Conservation (phyloP, 1,139 yeast species). For the Zygosaccharomyces pseudobailii region DNA sequence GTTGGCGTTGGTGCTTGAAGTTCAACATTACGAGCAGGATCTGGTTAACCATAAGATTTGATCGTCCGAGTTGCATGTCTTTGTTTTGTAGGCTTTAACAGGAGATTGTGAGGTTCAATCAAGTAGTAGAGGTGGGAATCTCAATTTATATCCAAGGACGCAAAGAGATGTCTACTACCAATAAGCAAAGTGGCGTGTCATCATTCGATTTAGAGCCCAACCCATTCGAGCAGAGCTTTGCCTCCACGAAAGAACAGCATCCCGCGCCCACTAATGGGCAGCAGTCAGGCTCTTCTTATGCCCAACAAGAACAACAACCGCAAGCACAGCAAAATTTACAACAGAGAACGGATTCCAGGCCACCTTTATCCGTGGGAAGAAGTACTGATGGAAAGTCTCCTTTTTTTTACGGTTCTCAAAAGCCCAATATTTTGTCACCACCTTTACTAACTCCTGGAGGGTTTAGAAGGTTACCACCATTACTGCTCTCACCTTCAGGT, state of each 20-base stretch:
- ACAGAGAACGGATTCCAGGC: neutral
- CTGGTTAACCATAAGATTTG: neutral
- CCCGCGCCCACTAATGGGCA: neutral
- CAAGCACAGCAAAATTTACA: slow-evolving; percentile 8
- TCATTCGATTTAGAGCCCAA: slow-evolving; percentile 82
- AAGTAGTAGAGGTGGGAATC: neutral
- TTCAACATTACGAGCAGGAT: neutral
- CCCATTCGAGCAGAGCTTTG: slow-evolving; percentile 94
- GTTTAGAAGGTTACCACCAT: slow-evolving; percentile 54
- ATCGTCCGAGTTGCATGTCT: neutral
- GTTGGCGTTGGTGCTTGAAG: neutral
- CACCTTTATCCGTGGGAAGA: neutral
- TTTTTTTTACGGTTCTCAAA: slow-evolving; percentile 15
- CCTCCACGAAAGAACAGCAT: slow-evolving; percentile 39
- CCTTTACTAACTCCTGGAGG: slow-evolving; percentile 56
- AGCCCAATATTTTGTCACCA: slow-evolving; percentile 39
- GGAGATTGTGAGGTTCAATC: neutral
- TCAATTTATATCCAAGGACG: neutral
- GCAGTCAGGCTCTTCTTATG: slow-evolving; percentile 30
- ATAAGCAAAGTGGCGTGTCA: slow-evolving; percentile 17
- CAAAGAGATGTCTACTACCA: slow-evolving; percentile 6
- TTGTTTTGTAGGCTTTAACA: neutral
- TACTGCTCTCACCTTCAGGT: slow-evolving; percentile 37
- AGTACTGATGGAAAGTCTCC: slow-evolving; percentile 4
- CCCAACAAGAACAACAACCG: slow-evolving; percentile 9